phyloP scores from a whole-genome alignment of 768 basidiomycete species.

The Gloeopeniophorella convolvens region DNA sequence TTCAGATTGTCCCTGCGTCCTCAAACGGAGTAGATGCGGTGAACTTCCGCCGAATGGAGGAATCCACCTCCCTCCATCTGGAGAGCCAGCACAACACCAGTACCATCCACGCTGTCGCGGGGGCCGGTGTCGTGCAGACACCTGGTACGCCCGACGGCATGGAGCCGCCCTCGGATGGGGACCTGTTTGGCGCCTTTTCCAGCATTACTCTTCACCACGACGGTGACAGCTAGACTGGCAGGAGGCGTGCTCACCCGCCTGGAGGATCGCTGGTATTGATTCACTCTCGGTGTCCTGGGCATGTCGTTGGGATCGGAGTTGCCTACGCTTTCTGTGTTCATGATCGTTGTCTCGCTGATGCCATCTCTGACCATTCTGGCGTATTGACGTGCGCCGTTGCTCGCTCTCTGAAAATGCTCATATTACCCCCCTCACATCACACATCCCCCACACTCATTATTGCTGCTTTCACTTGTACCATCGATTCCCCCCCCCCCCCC shows the following conservation, averaged over 20 bases:
- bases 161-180: conserved; percentile 42
- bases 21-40: conserved; percentile 77
- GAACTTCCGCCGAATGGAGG: conserved; percentile 88
- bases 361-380: not conserved
- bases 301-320: not conserved
- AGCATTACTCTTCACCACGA: conserved; percentile 87
- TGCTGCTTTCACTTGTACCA: conserved; percentile 6
- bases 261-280: not conserved
- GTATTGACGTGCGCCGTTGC: not conserved
- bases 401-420: not conserved
- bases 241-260: not conserved
- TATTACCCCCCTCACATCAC: not conserved
- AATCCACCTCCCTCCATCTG: conserved; percentile 86
- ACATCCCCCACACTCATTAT: conserved; percentile 3
- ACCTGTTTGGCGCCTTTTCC: conserved; percentile 83
- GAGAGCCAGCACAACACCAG: conserved; percentile 39
- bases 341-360: not conserved
- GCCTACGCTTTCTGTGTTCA: not conserved
- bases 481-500: conserved; percentile 5
- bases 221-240: conserved; percentile 40
- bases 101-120: conserved; percentile 31
- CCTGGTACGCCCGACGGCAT: conserved; percentile 37
- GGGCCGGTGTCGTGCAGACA: conserved; percentile 31
- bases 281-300: not conserved
- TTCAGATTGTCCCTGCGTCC: conserved; percentile 72